Evolutionary conservation across 192 early-diverging fungal genomes (phyloP).

Genomic region (Coemansia sp.): DNA sequence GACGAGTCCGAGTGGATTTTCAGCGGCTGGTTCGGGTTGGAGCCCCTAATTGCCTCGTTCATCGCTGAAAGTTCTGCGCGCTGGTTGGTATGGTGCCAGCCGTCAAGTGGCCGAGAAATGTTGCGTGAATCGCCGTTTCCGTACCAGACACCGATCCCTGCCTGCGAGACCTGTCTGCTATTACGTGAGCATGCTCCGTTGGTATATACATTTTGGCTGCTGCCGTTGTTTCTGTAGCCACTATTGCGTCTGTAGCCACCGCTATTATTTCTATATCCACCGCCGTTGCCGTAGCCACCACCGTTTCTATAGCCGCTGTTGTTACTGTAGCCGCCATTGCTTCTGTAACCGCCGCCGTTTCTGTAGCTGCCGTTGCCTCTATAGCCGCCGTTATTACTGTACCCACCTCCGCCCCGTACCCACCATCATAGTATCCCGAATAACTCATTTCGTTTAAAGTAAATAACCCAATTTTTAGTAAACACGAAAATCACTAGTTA

Average conservation of each 20-base stretch:
- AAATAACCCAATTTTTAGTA: background rate
- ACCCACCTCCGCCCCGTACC: background rate
- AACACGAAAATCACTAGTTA: background rate
- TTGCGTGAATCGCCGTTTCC: conserved; percentile 54
- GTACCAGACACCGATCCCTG: conserved; percentile 58
- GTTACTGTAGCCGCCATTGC: background rate
- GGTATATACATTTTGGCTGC: conserved; percentile 38
- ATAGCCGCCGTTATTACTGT: background rate
- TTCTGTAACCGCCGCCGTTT: background rate
- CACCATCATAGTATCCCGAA: background rate
- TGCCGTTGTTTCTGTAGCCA: no score
- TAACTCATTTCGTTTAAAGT: background rate
- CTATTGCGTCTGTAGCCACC: background rate
- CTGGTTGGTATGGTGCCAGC: conserved; percentile 27
- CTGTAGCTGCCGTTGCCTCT: background rate
- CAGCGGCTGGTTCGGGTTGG: conserved; percentile 5
- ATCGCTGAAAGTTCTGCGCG: conserved; percentile 34
- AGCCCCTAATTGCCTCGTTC: conserved; percentile 9
- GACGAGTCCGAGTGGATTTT: conserved; percentile 23
- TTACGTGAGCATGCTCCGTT: conserved; percentile 57
- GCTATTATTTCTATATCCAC: background rate
- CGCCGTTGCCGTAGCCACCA: background rate
- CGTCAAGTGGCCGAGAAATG: conserved; percentile 37
- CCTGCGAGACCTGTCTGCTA: conserved; percentile 42
- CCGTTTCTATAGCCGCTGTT: background rate